Percentiles rank a stretch among this genome's conserved stretches.
Conservation (phyloP, 2,329 filamentous ascomycete species). For the Madurella fahalii region DNA sequence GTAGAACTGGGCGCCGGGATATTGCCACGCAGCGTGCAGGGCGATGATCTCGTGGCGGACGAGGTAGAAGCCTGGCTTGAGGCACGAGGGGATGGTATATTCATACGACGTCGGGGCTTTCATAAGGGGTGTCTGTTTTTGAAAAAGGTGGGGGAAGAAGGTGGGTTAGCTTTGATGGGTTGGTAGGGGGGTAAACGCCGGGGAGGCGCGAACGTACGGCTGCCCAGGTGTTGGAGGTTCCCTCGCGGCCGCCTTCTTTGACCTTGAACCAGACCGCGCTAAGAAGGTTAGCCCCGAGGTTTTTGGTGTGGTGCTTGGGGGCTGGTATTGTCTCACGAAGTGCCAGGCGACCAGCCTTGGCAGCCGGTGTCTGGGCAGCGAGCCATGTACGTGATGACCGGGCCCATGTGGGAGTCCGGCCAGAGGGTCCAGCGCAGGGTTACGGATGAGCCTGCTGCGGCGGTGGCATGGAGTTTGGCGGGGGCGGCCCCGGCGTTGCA, state of each 20-base stretch:
- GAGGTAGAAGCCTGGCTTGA: constrained; percentile 52
- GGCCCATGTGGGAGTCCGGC: constrained; percentile 49
- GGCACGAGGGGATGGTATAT: constrained; percentile 53
- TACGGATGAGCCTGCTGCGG: constrained; percentile 50
- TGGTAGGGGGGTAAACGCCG: too few relatives aligned
- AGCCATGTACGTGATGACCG: constrained; percentile 58
- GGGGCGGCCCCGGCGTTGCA: constrained; percentile 49
- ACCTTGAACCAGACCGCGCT: constrained; percentile 54
- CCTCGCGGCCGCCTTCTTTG: constrained; percentile 45
- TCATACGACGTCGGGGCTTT: constrained; percentile 39
- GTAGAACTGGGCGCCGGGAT: constrained; percentile 55
- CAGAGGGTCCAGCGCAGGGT: constrained; percentile 53
- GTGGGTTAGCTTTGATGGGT: background rate
- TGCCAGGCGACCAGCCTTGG: constrained; percentile 45
- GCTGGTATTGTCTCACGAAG: constrained; percentile 28
- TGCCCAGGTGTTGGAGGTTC: constrained; percentile 48
- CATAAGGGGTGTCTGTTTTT: constrained; percentile 39
- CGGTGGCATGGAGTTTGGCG: constrained; percentile 50
- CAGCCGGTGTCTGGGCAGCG: constrained; percentile 51
- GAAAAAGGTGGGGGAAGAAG: background rate
- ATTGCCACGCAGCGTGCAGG: constrained; percentile 44
- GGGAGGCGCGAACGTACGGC: constrained; percentile 28
- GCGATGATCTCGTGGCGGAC: constrained; percentile 57
- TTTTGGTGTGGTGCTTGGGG: background rate
- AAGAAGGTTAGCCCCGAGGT: constrained; percentile 16